Conservation (phyloP, 2,329 filamentous ascomycete genomes). For the Monosporascus sp. region DNA sequence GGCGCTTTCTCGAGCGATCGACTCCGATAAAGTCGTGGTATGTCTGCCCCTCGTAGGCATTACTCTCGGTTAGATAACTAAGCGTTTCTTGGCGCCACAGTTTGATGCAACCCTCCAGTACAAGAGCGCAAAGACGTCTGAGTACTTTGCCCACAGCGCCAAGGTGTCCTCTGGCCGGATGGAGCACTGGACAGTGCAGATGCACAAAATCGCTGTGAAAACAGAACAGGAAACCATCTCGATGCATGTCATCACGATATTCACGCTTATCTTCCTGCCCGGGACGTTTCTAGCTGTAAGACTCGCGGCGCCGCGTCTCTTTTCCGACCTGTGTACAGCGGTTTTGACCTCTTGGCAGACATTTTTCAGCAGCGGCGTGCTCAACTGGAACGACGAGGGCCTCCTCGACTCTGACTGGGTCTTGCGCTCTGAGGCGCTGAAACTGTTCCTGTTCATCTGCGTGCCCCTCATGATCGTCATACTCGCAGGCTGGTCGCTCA, state of each 20-base stretch:
- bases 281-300: constrained; percentile 25
- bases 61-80: too few species aligned
- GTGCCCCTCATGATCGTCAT: constrained; percentile 11
- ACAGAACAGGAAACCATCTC: constrained; percentile 36
- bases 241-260: constrained; percentile 26
- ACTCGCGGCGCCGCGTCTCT: constrained; percentile 1
- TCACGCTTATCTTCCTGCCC: constrained; percentile 25
- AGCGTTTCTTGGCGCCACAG: constrained; percentile 3
- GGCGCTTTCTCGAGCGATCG: constrained; percentile 8
- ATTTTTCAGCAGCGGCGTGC: constrained; percentile 20
- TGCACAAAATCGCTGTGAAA: constrained; percentile 46
- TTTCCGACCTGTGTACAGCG: neutral
- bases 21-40: constrained; percentile 13
- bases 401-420: constrained; percentile 7
- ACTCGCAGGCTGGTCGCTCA: constrained; percentile 4
- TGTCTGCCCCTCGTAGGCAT: neutral
- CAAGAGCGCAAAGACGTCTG: constrained; percentile 12
- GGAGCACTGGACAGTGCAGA: constrained; percentile 31
- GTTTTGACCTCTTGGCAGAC: constrained; percentile 18
- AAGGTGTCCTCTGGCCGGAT: constrained; percentile 11
- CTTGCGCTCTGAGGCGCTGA: constrained; percentile 4
- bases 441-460: constrained; percentile 10
- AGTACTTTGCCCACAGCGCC: constrained; percentile 16
- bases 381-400: constrained; percentile 10
- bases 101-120: constrained; percentile 19